phyloP scores from a whole-genome alignment of 345 rosid genomes.

The Rhizophora mangle region DNA sequence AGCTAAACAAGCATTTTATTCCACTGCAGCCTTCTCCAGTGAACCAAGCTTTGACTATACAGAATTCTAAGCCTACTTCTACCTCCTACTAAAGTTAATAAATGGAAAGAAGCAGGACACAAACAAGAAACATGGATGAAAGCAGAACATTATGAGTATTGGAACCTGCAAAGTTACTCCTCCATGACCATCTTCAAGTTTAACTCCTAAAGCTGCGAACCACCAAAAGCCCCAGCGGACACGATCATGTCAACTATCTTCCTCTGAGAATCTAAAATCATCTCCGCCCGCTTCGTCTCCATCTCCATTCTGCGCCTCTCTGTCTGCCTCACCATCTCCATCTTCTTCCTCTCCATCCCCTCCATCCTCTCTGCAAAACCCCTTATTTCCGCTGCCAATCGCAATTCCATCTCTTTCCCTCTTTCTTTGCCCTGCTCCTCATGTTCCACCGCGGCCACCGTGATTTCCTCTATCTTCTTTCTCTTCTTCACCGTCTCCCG shows the following conservation, averaged over 20 bases:
- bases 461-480: conserved; percentile 20
- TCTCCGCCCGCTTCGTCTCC: conserved; percentile 56
- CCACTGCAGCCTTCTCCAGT: no score
- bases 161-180: conserved; percentile 6
- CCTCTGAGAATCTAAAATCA: conserved; percentile 55
- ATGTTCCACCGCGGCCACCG: conserved; percentile 4
- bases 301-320: conserved; percentile 57
- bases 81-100: no score
- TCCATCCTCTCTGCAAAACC: conserved; percentile 53
- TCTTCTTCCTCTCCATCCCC: conserved; percentile 62
- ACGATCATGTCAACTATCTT: conserved; percentile 50
- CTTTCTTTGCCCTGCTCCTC: conserved; percentile 10
- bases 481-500: conserved; percentile 21
- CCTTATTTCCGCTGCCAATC: conserved; percentile 55
- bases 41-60: no score
- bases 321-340: conserved; percentile 59
- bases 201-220: no score
- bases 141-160: no score
- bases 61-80: no score
- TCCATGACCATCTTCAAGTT: no score
- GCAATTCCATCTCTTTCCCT: conserved; percentile 29
- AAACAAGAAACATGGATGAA: no score
- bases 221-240: conserved; percentile 13
- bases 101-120: no score
- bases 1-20: no score